Evolutionary conservation across 192 early-diverging fungal species (phyloP), one percentile per base, ranked within the genome.

Genomic region (Geranomyces michiganensis): DNA sequence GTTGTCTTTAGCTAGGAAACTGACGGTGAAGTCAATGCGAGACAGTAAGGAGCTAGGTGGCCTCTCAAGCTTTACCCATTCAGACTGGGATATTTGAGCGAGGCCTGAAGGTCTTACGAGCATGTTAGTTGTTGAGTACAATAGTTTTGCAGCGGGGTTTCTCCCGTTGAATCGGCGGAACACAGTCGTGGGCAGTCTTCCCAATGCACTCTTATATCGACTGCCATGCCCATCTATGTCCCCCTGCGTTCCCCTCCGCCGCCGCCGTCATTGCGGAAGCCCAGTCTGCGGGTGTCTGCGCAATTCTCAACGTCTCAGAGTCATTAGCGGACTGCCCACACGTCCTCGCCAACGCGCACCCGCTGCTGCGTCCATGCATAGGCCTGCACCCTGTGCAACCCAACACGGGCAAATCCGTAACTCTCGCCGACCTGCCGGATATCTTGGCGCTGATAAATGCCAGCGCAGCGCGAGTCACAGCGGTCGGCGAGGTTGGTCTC

Each of bases 401-500:
- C 5, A 43, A 29, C 8, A 53, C 61, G 43, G 24, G 14, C 46
- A 43, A 44, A 21, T 51, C 66, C 46, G 62, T 61, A 10, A 48
- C 22, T n/a, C 55, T 58, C 14, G 30, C 26, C 17, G 65, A 73
- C 21, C 63, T 80, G 13, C 53, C 10, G 0, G 48, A 30, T 5
- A 41, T 76, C 6, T 31, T 68, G 9, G 24, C 4, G 22, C 44
- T 76, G 22, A 70, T 81, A 36, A 15, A 19, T 49, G 27, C 24
- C 24, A 49, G 69, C 60, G 10, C 30, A 12, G 68, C 36, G 15
- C 26, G n/a, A 9, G 9, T 78, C 56, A 68, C 73, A 9, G 71
- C 69, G 10, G 61, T 81, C 19, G 83, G 83, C 36, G 83, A 84
- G 66, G 72, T 76, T 53, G 83, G 83, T 1, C 78, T 84, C 0